Base-by-base conservation (phyloP, 352 stramenopile genomes). In the Globisporangium viniferum region DNA sequence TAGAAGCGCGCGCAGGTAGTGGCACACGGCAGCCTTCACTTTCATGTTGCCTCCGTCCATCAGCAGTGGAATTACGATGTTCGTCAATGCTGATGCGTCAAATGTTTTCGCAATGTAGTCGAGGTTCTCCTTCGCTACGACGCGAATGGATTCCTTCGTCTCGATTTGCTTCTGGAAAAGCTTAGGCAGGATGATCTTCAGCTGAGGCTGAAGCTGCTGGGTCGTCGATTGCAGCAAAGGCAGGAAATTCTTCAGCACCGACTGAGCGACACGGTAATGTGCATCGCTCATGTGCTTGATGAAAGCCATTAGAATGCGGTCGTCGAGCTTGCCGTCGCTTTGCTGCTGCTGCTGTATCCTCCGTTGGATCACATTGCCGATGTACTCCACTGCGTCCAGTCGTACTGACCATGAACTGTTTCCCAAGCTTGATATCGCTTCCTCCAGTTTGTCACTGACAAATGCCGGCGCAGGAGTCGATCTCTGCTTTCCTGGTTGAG, bases 21-120 rank as follows among this genome's bases (percentile, higher is more conserved):
- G 69, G 67, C 84, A 92, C 56, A 93, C 81, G 0, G 81, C 76
- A 5, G 71, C 72, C 55, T 90, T 92, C 53, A 92, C 78, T 62
- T 93, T 94, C 78, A 93, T 86, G 67, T 93, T 93, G 54, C 72
- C 86, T 12, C 88, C 86, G 55, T 95, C 84, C 12, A 78, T 80
- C 12, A 95, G 66, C 58, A 90, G 76, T 35, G 85, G 76, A 35
- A 92, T 77, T 22, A 90, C 68, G 35, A 82, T 72, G 5, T 66
- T 71, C 35, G 84, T 70, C 41, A 94, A 59, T 5, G 73, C 73
- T 1, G 79, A 69, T 10, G 75, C 71, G 44, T 93, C 88, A 48
- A 90, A 72, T n/a, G 67, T 74, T 14, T 70, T 66, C 2, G 77
- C 69, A 12, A 93, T 70, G 33, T 80, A 88, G 12, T 92, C 76